Base-by-base conservation (phyloP, 306 rosid species). In the Trichosanthes cucumerina region DNA sequence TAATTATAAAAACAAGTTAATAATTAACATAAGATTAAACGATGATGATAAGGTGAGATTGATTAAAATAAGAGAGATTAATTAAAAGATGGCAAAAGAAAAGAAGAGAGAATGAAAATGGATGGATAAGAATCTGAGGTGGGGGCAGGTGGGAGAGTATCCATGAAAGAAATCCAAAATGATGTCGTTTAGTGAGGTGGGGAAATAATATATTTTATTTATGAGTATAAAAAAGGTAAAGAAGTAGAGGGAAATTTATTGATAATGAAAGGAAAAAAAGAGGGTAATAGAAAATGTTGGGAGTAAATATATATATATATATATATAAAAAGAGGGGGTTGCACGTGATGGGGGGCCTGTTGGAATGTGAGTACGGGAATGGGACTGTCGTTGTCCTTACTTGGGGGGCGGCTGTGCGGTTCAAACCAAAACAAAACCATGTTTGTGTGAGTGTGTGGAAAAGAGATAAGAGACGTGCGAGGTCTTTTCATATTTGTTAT, bases 321-420 rank as follows among this genome's bases (percentile, higher is more conserved):
- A 21, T 6, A 19, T 75, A 70, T n/a, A 84, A 73, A 75, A 81
- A 60, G 23, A 66, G 38, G 62, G 74, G 41, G 52, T 82, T 83
- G 87, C 97, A 92, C 96, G 97, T 94, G 97, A 94, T 86, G 95
- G 89, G 91, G 93, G 96, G 92, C 90, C 94, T 90, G 86, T 90
- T 86, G 89, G 89, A 9, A 86, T 74, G 84, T 76, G 89, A 88
- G 93, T 87, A 79, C 89, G 82, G 87, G 92, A 85, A 89, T 84
- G 93, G 91, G 88, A 92, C 88, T 89, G 96, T 92, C 97, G 57
- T 88, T 90, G 98, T 94, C 98, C 95, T 90, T 92, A 88, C 90
- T 84, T 84, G 77, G 88, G 77, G 88, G 97, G 96, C 93, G 93
- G 96, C 97, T 90, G 79, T 85, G 85, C 83, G 38, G 75, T 44